Evolutionary conservation across 164 flowering plant genomes (phyloP), one percentile per base, ranked within the genome.

Genomic region (Nymphaea colorata): DNA sequence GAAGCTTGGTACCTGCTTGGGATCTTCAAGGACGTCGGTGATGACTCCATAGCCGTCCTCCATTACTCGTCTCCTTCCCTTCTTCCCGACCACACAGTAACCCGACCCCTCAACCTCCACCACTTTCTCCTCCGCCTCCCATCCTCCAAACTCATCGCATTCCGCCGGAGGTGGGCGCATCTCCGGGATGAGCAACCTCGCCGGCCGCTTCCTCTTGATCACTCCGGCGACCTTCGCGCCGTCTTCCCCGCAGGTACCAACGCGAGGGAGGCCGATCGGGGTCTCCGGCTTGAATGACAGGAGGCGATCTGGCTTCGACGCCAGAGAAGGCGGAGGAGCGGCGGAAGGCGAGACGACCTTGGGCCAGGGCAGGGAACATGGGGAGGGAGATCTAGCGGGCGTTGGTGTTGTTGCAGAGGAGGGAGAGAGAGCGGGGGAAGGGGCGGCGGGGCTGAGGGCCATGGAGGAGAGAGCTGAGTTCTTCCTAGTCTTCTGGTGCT

Each of bases 21-120:
- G 71, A 59, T 82, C 80, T 47, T 77, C 81, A 3, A 25, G 7
- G 12, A 82, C 68, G 60, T 80, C 79, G 18, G 75, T 44, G 25
- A 76, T 69, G 55, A 72, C 75, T 2, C 68, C 72, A 66, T 77
- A 77, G 1, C 73, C 70, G 73, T 84, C 87, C 62, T 82, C 83
- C 85, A 84, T 78, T 60, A 66, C 69, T 59, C 61, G 74, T 69
- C 83, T 77, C 69, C 73, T 79, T 67, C 87, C 87, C 66, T 70
- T 77, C 75, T 75, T 84, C 55, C 79, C 62, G 10, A 75, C 78
- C 72, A 83, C 41, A 71, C 4, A 69, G 57, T 67, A 81, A 65
- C 74, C 80, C 66, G 66, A 68, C 6, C 83, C 82, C 66, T 75
- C 68, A 41, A 75, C 69, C 60, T 73, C 76, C 59, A 75, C 44